Conservation (phyloP, 75 land plant species). For the Azolla pinnata region DNA sequence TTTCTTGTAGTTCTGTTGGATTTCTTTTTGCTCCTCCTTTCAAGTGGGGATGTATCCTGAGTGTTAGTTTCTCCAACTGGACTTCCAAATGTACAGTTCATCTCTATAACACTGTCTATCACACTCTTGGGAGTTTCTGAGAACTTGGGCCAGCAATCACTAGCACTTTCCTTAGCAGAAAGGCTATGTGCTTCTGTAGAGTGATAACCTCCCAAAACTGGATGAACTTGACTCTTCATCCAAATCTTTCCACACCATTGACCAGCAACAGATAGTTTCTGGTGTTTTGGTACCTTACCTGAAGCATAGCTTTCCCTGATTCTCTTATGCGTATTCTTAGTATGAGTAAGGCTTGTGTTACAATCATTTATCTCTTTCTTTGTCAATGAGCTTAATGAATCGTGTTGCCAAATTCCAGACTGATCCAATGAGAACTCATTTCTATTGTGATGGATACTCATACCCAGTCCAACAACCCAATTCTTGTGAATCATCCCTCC, state of each 20-base stretch:
- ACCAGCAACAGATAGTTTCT: constrained; percentile 56
- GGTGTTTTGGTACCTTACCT: constrained; percentile 24
- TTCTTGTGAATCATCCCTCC: constrained; percentile 44
- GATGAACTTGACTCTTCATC: constrained; percentile 88
- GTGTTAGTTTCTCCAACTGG: too few species aligned
- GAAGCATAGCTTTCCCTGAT: constrained; percentile 1
- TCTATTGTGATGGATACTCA: constrained; percentile 55
- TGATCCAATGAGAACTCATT: not conserved
- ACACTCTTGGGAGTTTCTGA: too few species aligned
- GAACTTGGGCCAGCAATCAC: too few species aligned
- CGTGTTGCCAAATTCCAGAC: not conserved
- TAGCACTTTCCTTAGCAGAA: too few species aligned
- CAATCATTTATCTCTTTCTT: not conserved
- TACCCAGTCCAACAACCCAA: constrained; percentile 74
- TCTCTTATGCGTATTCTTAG: too few species aligned
- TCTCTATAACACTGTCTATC: too few species aligned
- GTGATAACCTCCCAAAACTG: constrained; percentile 29
- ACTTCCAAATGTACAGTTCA: too few species aligned
- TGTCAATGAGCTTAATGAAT: not conserved
- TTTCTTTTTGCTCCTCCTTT: too few species aligned
- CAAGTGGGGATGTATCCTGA: too few species aligned
- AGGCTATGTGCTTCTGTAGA: not conserved
- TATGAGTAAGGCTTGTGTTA: too few species aligned
- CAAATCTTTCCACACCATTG: constrained; percentile 93
- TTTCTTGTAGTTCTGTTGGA: too few species aligned